These are phyloP conservation scores for Seiridium unicorne DNA, from an alignment of 2,329 filamentous ascomycete genomes.

Conservation along the genomic window DNA sequence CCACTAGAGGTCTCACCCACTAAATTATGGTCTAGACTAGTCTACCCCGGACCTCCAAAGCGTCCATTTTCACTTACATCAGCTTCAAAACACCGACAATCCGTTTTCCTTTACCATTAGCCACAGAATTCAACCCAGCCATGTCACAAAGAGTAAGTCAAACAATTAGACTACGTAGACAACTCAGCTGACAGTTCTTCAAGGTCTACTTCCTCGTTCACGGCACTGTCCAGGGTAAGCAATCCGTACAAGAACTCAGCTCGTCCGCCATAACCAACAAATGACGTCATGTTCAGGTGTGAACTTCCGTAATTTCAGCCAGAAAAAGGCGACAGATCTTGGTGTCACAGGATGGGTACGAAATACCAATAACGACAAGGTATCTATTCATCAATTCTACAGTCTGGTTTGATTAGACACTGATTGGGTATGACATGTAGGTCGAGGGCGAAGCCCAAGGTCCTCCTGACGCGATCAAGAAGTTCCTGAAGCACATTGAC, in stretches of 20 bases:
- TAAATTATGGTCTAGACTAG: too few species aligned
- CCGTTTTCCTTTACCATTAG: not conserved
- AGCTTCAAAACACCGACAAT: not conserved
- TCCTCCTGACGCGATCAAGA: constrained; percentile 58
- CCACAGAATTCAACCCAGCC: not conserved
- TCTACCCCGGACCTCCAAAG: too few species aligned
- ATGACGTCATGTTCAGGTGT: constrained; percentile 42
- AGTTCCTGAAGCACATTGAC: constrained; percentile 73
- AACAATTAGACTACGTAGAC: not conserved
- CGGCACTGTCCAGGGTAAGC: constrained; percentile 67
- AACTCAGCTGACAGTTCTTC: not conserved
- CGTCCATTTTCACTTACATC: too few species aligned
- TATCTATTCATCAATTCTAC: constrained; percentile 15
- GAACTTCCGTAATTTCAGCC: constrained; percentile 57
- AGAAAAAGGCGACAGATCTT: constrained; percentile 47
- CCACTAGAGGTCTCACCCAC: too few species aligned
- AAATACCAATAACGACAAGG: constrained; percentile 57
- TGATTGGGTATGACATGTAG: constrained; percentile 42
- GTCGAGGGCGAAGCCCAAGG: constrained; percentile 91
- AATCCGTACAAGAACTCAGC: not conserved
- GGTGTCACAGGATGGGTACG: constrained; percentile 61
- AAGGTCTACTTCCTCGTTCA: constrained; percentile 65
- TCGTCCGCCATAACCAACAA: constrained; percentile 5
- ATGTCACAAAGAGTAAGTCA: constrained; percentile 35
- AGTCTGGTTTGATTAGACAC: not conserved